These are phyloP conservation scores for Symbiodinium pilosum DNA, from an alignment of 73 alveolate genomes.

Conservation along the genomic window DNA sequence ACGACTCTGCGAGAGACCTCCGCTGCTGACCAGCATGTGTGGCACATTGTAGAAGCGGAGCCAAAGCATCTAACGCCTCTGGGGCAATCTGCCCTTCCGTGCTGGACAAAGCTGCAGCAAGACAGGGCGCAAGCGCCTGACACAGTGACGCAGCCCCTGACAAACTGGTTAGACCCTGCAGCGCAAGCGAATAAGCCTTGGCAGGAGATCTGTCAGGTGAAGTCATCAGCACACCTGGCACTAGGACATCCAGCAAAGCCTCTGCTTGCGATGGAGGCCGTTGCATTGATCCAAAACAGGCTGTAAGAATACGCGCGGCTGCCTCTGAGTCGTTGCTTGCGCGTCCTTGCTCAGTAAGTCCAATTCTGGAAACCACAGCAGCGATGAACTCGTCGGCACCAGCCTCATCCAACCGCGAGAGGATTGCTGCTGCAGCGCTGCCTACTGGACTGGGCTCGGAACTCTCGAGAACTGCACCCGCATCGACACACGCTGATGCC, in stretches of 20 bases:
- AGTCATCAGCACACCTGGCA: neutral
- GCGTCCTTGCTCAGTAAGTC: neutral
- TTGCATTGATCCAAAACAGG: neutral
- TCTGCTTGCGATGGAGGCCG: slow-evolving; percentile 7
- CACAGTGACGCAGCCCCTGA: slow-evolving; percentile 11
- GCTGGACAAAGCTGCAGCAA: slow-evolving; percentile 13
- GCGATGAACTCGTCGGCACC: slow-evolving; percentile 17
- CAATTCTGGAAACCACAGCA: neutral
- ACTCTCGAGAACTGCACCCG: slow-evolving; percentile 15
- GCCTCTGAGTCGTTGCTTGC: neutral
- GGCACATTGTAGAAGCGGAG: slow-evolving; percentile 1
- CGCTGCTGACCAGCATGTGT: slow-evolving; percentile 20
- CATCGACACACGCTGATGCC: neutral
- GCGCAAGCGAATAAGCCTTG: neutral
- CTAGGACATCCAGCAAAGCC: neutral
- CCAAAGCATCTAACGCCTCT: slow-evolving; percentile 1
- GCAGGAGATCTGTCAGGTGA: slow-evolving; percentile 1
- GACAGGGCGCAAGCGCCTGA: slow-evolving; percentile 17
- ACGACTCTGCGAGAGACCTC: slow-evolving; percentile 20
- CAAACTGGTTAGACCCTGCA: neutral
- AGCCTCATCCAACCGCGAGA: slow-evolving; percentile 5
- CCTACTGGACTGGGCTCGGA: slow-evolving; percentile 7
- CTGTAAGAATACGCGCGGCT: neutral
- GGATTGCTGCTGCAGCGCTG: slow-evolving; percentile 18
- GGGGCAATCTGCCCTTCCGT: slow-evolving; percentile 11